Percentiles rank a stretch among this genome's conserved stretches.
Conservation (phyloP, 768 basidiomycete genomes). For the Paxillus ammoniavirescens region DNA sequence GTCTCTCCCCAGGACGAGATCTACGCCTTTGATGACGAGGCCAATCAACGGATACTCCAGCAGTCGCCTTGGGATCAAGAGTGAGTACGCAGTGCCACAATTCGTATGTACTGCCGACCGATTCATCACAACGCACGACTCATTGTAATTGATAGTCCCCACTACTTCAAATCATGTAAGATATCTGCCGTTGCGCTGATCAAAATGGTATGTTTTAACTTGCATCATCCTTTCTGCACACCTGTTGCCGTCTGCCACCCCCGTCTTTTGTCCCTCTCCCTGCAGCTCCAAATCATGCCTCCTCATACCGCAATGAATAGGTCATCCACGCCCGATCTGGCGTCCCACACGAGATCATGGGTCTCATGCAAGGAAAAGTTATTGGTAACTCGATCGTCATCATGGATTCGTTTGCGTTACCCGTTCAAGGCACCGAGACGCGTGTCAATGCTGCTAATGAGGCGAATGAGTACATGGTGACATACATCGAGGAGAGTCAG, state of each 20-base stretch:
- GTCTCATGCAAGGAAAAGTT: slow-evolving; percentile 97
- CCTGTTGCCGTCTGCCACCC: slow-evolving; percentile 1
- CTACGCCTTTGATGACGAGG: slow-evolving; percentile 69
- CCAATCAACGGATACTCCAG: slow-evolving; percentile 61
- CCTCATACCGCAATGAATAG: slow-evolving; percentile 40
- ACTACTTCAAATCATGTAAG: slow-evolving; percentile 86
- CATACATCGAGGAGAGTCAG: slow-evolving; percentile 79
- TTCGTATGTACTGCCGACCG: not conserved
- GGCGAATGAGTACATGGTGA: slow-evolving; percentile 98
- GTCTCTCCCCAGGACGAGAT: slow-evolving; percentile 78
- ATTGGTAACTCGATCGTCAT: slow-evolving; percentile 75
- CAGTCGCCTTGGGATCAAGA: slow-evolving; percentile 86
- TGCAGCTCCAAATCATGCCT: not conserved
- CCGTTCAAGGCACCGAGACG: slow-evolving; percentile 97
- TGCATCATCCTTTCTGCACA: not conserved
- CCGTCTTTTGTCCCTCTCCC: slow-evolving; percentile 5
- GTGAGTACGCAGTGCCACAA: slow-evolving; percentile 43
- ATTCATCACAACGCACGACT: not conserved
- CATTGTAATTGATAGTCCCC: slow-evolving; percentile 46
- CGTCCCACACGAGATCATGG: slow-evolving; percentile 99
- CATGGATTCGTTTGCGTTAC: slow-evolving; percentile 96
- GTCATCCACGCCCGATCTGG: slow-evolving; percentile 98
- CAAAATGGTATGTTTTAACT: slow-evolving; percentile 70
- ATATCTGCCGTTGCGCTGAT: slow-evolving; percentile 94
- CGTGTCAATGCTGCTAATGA: slow-evolving; percentile 95